Percentiles rank a stretch among this genome's conserved stretches.
Conservation (phyloP, 2,329 filamentous ascomycete genomes). For the Emydomyces testavorans region DNA sequence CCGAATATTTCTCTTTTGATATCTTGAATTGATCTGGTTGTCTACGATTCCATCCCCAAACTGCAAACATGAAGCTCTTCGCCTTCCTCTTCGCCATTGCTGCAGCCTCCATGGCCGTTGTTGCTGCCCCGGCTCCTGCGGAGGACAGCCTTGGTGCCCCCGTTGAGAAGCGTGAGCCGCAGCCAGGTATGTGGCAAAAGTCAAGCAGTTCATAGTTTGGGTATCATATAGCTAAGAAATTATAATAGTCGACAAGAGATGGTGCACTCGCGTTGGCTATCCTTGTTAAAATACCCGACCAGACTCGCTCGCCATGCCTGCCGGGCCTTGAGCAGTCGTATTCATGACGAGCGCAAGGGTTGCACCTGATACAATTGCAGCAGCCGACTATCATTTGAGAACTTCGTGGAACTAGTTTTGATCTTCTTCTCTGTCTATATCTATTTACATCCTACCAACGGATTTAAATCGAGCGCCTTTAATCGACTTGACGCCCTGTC, state of each 20-base stretch:
- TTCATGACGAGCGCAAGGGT: not conserved
- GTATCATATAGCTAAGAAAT: not conserved
- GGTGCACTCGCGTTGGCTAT: slow-evolving; percentile 27
- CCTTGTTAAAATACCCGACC: slow-evolving; percentile 27
- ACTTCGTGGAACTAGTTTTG: not conserved
- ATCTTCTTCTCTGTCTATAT: not conserved
- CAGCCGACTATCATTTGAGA: not conserved
- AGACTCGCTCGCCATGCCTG: not conserved
- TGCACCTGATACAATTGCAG: slow-evolving; percentile 4
- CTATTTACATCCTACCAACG: not conserved
- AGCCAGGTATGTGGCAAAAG: slow-evolving; percentile 15
- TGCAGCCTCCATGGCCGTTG: slow-evolving; percentile 29
- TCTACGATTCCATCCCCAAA: not conserved
- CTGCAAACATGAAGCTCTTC: slow-evolving; percentile 39
- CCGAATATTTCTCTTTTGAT: not conserved
- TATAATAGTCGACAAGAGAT: slow-evolving; percentile 19
- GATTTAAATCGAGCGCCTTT: not conserved
- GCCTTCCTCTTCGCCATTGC: slow-evolving; percentile 34
- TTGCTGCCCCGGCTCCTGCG: slow-evolving; percentile 18
- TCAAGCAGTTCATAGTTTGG: slow-evolving; percentile 23
- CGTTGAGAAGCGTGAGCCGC: slow-evolving; percentile 8
- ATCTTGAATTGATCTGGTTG: not conserved
- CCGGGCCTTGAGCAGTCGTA: not conserved
- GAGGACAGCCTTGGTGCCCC: slow-evolving; percentile 7
- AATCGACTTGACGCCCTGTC: not conserved